Evolutionary conservation across 2,329 filamentous ascomycete species (phyloP), one percentile per base, ranked within the genome.

Genomic region (Fusarium sp.): DNA sequence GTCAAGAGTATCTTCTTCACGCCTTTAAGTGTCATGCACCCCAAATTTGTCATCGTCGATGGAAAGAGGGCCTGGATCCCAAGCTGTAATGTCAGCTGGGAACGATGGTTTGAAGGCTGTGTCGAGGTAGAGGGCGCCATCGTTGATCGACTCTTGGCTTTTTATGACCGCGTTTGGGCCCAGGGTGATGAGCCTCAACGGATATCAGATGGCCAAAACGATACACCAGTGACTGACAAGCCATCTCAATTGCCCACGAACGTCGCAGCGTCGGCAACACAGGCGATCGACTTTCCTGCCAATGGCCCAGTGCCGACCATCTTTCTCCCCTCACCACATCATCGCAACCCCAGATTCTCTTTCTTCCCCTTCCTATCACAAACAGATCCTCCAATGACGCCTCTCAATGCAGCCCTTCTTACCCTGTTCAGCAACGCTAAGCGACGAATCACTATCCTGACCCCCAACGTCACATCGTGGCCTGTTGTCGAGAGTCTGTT

Each of bases 21-120:
- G 4, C 93, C 93, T 0, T 89, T 96, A 62, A 93, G 92, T 73
- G 90, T 97, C n/a, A 92, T 96, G 88, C 93, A 97, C 75, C 91
- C 92, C 0, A 97, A 97, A 74, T 95, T 92, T 71, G 83, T 95
- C 37, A 83, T 96, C 15, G 78, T 95, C 2, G 93, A 97, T 76
- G 85, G 90, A 1, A 77, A 82, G 33, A 83, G 80, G 4, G 91
- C 91, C 0, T 90, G 91, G 72, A 78, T 96, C 11, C 92, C 92
- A 0, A 93, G 91, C 72, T 94, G 92, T 78, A 97, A 97, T 72
- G 88, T 97, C 6, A 94, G 91, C 74, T 96, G 91, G 91, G 93
- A 96, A 77, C 80, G 88, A n/a, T 97, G 93, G 93, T 90, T 95
- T 28, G 93, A 97, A 77, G 91, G 90, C 0, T 92, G 90, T 57